Base-by-base conservation (phyloP, 2,329 filamentous ascomycete species). In the Aspergillus fumigatus region DNA sequence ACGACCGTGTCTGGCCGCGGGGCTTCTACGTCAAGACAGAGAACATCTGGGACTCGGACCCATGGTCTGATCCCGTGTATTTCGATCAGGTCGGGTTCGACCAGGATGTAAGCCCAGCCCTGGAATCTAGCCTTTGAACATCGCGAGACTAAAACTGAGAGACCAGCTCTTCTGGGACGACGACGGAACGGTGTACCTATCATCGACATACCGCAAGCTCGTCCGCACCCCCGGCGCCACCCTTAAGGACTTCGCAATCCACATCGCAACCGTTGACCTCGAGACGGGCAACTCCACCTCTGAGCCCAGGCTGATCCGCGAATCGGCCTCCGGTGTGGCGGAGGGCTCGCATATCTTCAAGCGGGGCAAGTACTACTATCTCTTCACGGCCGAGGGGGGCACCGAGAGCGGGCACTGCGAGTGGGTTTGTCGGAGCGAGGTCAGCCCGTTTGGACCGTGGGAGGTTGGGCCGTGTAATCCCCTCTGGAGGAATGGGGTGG, bases 361-460 rank as follows among this genome's bases (percentile, higher is more conserved):
- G 45, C 78, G 78, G 32, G 80, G 81, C 23, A 74, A 70, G 0
- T 83, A 75, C 58, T 84, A 82, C 61, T 84, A 84, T 57, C 70
- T 84, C 1, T 69, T 84, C 19, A 78, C 78, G 0, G 80, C 81
- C 0, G 82, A 84, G 67, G 80, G 80, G 40, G 82, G 82, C 3
- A 84, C 82, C 0, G 84, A 80, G 4, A 84, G 83, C 57, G 77
- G 81, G 0, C 86, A 88, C 62, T 81, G 83, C 2, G 82, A 80
- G 63, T 88, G 84, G 27, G 77, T 88, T 2, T 72, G 75, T 52
- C 76, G 81, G 73, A 85, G 58, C 76, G 82, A 52, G 75, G 79
- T 5, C 66, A 75, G 53, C 62, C 79, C 67, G 67, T 85, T 82
- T 75, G 86, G 86, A 0, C 85, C 85, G 0, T 89, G 87, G 70